Conservation (phyloP, 2,329 filamentous ascomycete species). For the Arthrobotrys musiformis region DNA sequence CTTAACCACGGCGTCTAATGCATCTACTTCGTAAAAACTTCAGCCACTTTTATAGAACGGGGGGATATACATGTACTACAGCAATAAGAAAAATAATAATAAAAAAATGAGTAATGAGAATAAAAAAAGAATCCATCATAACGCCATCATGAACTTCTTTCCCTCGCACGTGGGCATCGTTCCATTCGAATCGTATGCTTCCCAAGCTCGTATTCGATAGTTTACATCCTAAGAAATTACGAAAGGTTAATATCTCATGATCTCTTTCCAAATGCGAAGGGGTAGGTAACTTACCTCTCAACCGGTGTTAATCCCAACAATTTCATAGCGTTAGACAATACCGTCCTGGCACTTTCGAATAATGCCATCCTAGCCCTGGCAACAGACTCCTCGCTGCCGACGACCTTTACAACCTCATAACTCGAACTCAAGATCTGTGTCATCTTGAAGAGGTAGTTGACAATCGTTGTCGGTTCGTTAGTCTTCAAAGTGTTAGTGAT, state of each 20-base stretch:
- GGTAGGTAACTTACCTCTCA: conserved; percentile 63
- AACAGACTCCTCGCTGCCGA: conserved; percentile 78
- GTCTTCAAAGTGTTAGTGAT: conserved; percentile 86
- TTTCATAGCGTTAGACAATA: conserved; percentile 84
- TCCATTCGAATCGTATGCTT: background rate
- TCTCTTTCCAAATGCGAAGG: background rate
- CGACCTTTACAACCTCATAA: conserved; percentile 83
- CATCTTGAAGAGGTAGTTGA: conserved; percentile 85
- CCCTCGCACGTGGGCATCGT: background rate
- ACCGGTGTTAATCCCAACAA: conserved; percentile 82
- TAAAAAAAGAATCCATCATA: conserved; percentile 1
- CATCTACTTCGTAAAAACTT: background rate
- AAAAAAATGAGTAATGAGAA: background rate
- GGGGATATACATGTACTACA: conserved; percentile 15
- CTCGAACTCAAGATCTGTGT: conserved; percentile 81
- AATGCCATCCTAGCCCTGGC: conserved; percentile 79
- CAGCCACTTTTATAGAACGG: conserved; percentile 14
- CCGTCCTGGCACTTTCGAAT: conserved; percentile 79
- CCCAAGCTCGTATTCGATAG: background rate
- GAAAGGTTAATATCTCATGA: background rate
- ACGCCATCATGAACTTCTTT: conserved; percentile 16
- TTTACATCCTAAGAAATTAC: conserved; percentile 19
- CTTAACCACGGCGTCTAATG: background rate
- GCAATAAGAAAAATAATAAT: background rate
- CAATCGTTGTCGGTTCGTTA: conserved; percentile 76